These are phyloP conservation scores for Phylloporus arenicola DNA, from an alignment of 768 basidiomycete genomes.

Conservation along the genomic window DNA sequence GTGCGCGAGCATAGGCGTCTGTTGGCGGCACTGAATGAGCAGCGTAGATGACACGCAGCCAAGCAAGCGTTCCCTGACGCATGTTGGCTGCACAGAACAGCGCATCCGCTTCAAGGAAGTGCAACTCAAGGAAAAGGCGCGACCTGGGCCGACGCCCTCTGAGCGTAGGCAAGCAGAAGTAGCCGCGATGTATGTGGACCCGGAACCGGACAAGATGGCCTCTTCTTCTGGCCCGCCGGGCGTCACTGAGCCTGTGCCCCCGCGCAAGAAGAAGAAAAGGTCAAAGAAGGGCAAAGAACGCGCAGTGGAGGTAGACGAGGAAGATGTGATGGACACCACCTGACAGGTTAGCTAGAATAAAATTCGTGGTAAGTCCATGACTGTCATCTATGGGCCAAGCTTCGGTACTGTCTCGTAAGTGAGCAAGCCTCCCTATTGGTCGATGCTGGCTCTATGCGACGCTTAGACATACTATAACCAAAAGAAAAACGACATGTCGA, in stretches of 20 bases:
- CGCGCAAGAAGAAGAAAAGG: slow-evolving; percentile 14
- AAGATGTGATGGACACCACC: slow-evolving; percentile 16
- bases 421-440: no score
- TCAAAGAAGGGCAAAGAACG: slow-evolving; percentile 26
- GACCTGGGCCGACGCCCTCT: slow-evolving; percentile 16
- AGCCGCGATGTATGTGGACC: slow-evolving; percentile 16
- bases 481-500: no score
- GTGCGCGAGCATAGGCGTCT: slow-evolving; percentile 28
- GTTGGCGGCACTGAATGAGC: background rate
- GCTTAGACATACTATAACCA: no score
- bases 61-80: slow-evolving; percentile 46
- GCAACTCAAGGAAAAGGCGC: slow-evolving; percentile 43
- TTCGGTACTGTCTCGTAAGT: no score
- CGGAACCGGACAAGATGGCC: background rate
- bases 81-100: slow-evolving; percentile 58
- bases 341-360: background rate
- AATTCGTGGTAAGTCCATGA: no score
- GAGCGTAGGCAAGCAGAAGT: slow-evolving; percentile 6
- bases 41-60: slow-evolving; percentile 41
- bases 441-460: no score
- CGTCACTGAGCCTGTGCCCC: background rate
- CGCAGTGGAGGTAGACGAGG: slow-evolving; percentile 21
- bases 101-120: slow-evolving; percentile 74
- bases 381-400: no score
- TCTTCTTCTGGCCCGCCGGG: background rate